A percentile compares a stretch with the other conserved stretches of the same genome.
These are phyloP conservation scores for Solanum hybrid DNA, from an alignment of 305 asterid genomes.

Conservation along the genomic window DNA sequence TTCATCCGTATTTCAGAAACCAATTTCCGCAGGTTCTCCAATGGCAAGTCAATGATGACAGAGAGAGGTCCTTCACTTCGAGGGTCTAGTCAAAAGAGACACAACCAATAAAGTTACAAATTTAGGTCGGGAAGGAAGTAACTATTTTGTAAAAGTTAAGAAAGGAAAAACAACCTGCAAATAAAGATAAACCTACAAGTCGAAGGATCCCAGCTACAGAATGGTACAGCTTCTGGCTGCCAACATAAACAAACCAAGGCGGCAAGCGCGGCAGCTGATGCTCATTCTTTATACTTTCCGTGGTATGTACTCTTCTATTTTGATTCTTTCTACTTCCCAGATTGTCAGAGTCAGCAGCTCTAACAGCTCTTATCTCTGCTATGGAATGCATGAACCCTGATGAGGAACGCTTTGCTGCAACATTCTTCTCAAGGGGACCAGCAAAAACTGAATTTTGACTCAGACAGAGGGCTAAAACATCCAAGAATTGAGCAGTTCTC, in stretches of 20 bases:
- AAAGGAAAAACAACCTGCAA: slow-evolving; percentile 50
- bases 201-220: slow-evolving; percentile 76
- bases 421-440: slow-evolving; percentile 77
- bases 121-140: slow-evolving; percentile 1
- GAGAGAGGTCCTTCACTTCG: slow-evolving; percentile 60
- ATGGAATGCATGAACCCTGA: slow-evolving; percentile 77
- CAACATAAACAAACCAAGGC: slow-evolving; percentile 73
- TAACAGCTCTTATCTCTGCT: slow-evolving; percentile 64
- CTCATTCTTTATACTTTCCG: slow-evolving; percentile 34
- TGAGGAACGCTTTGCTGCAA: slow-evolving; percentile 42
- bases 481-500: slow-evolving; percentile 74
- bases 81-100: slow-evolving; percentile 36
- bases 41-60: slow-evolving; percentile 61
- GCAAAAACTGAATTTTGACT: slow-evolving; percentile 78
- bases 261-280: slow-evolving; percentile 81
- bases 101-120: background rate
- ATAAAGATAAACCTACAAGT: slow-evolving; percentile 58
- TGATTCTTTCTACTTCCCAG: slow-evolving; percentile 29
- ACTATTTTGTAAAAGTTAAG: background rate
- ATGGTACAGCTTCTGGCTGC: slow-evolving; percentile 67
- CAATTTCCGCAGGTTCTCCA: slow-evolving; percentile 68
- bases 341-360: slow-evolving; percentile 17
- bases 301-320: slow-evolving; percentile 24
- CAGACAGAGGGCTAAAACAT: slow-evolving; percentile 73
- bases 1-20: slow-evolving; percentile 57